Evolutionary conservation across 148 eudicot genomes (phyloP), one percentile per base, ranked within the genome.

Genomic region (Polygonum aviculare): DNA sequence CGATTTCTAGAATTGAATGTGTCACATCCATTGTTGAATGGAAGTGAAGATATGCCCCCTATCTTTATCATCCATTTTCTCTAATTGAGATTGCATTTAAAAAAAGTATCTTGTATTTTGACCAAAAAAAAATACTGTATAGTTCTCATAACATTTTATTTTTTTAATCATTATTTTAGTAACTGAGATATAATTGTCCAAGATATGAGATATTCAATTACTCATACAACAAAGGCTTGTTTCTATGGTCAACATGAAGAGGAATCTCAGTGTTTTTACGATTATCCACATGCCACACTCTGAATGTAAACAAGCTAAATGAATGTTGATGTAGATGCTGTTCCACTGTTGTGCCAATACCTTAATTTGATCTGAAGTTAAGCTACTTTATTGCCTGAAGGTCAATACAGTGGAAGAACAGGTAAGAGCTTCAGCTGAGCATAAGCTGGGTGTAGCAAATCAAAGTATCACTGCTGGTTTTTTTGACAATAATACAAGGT

Each of bases 391-490:
- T 44, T 21, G 14, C 54, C 52, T 72, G 75, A 36, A 96, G 99
- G 97, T 96, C 63, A 82, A 93, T 79, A 84, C 97, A 22, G 98
- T 93, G 76, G 99, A 93, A 87, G 98, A 96, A 77, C 97, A 93
- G 88, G 98, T 93, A 40, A 88, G 98, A 86, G 99, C 99, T 83
- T 78, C 99, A 60, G 99, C 99, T 76, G 99, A 93, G 88, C 98
- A 96, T 88, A 96, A 96, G 84, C 86, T 96, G 81, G 99, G 99
- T 79, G 99, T 96, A 76, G 99, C 99, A 47, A 93, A 96, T 78
- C 99, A 96, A 85, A 96, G 99, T 80, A 96, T 96, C 63, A 96
- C 99, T 81, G 99, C 99, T 79, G 99, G 99, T 0, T 96, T 96
- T 80, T 96, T 96, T 83, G 99, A 96, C 82, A 96, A 96, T 72